phyloP scores from a whole-genome alignment of 352 stramenopile genomes.

The Thalassiosira livingstoniorum region DNA sequence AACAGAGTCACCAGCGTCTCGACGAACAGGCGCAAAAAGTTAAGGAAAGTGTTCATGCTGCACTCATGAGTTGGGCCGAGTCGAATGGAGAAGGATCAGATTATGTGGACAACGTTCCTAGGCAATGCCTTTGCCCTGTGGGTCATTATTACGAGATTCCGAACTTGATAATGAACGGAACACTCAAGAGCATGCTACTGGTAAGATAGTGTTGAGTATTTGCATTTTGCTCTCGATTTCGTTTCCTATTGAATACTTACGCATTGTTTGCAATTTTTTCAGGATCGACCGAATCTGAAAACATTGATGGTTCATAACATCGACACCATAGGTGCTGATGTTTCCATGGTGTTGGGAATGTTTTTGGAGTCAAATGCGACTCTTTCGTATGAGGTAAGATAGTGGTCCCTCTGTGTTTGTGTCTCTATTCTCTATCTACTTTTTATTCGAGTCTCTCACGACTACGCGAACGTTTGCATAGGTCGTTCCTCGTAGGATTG shows the following conservation, averaged over 20 bases:
- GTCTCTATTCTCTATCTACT: too few species aligned
- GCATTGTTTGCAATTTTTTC: too few species aligned
- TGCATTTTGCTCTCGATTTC: too few species aligned
- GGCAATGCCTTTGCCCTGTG: slow-evolving; percentile 71
- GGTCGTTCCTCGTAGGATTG: slow-evolving; percentile 71
- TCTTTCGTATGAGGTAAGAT: slow-evolving; percentile 66
- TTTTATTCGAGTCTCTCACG: too few species aligned
- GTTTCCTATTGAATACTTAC: too few species aligned
- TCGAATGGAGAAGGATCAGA: slow-evolving; percentile 64
- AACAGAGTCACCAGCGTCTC: slow-evolving; percentile 64
- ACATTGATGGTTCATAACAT: slow-evolving; percentile 81
- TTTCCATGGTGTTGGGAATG: slow-evolving; percentile 60
- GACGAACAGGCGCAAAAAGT: slow-evolving; percentile 77
- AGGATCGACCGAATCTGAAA: slow-evolving; percentile 64
- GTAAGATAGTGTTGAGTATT: too few species aligned
- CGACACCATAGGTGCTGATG: slow-evolving; percentile 70
- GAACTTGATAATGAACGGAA: slow-evolving; percentile 73
- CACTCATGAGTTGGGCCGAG: slow-evolving; percentile 65
- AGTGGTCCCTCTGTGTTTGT: too few species aligned
- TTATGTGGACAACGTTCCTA: slow-evolving; percentile 68
- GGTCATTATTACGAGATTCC: slow-evolving; percentile 77
- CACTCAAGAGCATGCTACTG: slow-evolving; percentile 61
- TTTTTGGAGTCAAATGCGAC: slow-evolving; percentile 61
- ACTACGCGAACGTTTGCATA: too few species aligned
- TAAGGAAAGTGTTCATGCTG: slow-evolving; percentile 52